Conservation (phyloP, 2,329 filamentous ascomycete species). For the Fonsecaea pugnacius region DNA sequence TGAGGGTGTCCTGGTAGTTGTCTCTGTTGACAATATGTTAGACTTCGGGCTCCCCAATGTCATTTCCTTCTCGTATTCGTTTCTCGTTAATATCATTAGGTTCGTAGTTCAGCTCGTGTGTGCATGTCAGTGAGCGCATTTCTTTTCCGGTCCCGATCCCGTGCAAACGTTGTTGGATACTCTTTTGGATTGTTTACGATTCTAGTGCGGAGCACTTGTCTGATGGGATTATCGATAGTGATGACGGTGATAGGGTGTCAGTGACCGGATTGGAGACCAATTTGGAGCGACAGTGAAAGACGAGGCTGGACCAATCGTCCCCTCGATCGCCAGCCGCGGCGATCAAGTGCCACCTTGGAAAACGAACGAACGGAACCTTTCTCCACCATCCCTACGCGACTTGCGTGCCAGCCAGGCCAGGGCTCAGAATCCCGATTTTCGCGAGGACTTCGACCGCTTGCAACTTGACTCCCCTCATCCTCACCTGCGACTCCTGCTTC, state of each 20-base stretch:
- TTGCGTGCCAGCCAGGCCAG: not conserved
- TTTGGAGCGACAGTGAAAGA: slow-evolving; percentile 3
- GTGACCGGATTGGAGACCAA: slow-evolving; percentile 16
- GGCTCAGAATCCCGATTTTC: slow-evolving; percentile 9
- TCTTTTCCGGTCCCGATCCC: not conserved
- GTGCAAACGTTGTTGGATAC: not conserved
- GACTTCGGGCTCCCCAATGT: not conserved
- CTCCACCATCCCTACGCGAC: slow-evolving; percentile 19
- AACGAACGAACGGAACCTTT: slow-evolving; percentile 1
- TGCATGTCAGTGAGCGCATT: not conserved
- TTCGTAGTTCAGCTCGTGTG: not conserved
- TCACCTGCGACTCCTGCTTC: slow-evolving; percentile 4
- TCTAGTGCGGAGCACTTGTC: not conserved
- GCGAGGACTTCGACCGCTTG: not conserved
- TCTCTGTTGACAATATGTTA: not conserved
- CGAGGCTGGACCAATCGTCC: slow-evolving; percentile 33
- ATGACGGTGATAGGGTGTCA: slow-evolving; percentile 15
- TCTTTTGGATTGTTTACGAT: not conserved
- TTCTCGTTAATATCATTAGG: not conserved
- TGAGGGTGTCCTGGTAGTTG: slow-evolving; percentile 9
- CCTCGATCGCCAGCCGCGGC: slow-evolving; percentile 16
- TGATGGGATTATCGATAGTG: not conserved
- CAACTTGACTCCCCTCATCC: not conserved
- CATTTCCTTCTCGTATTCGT: not conserved
- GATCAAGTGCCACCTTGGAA: slow-evolving; percentile 5